Conservation (phyloP, 148 eudicot species). For the Cornus florida region DNA sequence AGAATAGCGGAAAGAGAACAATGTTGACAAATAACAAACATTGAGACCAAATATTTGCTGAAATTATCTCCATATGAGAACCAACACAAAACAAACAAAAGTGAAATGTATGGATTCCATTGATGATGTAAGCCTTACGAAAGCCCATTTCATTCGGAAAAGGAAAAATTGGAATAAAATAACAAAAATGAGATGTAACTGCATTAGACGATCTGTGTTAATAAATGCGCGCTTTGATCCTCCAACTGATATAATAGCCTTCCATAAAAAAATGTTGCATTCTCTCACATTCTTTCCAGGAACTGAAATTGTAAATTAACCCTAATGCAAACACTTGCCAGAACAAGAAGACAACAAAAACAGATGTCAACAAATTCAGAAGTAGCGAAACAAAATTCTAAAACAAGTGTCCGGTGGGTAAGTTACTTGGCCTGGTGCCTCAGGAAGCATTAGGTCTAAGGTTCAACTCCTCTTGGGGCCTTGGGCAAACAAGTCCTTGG, state of each 20-base stretch:
- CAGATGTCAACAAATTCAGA: no score
- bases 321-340: no score
- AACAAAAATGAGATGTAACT: not conserved
- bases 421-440: no score
- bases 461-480: no score
- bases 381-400: no score
- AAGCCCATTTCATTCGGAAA: conserved; percentile 1
- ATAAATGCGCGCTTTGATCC: not conserved
- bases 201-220: not conserved
- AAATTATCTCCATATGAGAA: not conserved
- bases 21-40: conserved; percentile 8
- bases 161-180: not conserved
- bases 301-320: not conserved
- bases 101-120: not conserved
- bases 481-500: no score
- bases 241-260: not conserved
- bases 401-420: not conserved
- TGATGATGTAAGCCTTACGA: not conserved
- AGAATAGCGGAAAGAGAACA: not conserved
- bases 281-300: not conserved
- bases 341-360: no score
- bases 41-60: not conserved
- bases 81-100: not conserved
- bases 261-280: not conserved
- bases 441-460: no score